phyloP scores from a whole-genome alignment of 345 rosid species.

The Euphorbia tirucalli region DNA sequence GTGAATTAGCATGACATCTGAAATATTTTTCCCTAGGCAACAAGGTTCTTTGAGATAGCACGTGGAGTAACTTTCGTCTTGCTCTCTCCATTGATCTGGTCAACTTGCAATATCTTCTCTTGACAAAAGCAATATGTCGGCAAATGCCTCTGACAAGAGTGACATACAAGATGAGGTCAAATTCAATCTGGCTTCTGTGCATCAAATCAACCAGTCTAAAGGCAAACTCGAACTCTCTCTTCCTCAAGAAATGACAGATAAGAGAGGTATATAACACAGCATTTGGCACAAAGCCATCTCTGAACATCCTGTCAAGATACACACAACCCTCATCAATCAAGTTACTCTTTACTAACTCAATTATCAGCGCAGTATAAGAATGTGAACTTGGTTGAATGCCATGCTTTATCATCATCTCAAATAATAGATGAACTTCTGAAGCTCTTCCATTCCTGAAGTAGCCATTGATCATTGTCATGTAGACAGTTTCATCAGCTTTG shows the following conservation, averaged over 20 bases:
- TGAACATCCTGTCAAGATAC: conserved; percentile 60
- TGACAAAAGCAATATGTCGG: conserved; percentile 22
- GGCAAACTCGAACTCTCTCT: conserved; percentile 52
- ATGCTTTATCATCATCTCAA: conserved; percentile 52
- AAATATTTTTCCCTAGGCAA: conserved; percentile 24
- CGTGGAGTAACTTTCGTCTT: conserved; percentile 40
- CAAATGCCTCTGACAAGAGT: conserved; percentile 50
- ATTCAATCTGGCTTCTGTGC: conserved; percentile 41
- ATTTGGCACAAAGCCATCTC: conserved; percentile 58
- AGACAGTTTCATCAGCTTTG: conserved; percentile 63
- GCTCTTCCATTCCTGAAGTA: conserved; percentile 46
- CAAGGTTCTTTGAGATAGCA: conserved; percentile 37
- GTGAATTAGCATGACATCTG: conserved; percentile 25
- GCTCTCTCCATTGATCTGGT: conserved; percentile 33
- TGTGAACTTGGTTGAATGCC: conserved; percentile 45
- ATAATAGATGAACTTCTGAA: conserved; percentile 46
- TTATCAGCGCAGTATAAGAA: conserved; percentile 57
- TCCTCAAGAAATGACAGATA: conserved; percentile 44
- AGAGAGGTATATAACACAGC: conserved; percentile 54
- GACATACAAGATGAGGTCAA: conserved; percentile 38
- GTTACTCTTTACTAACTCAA: conserved; percentile 55
- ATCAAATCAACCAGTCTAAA: conserved; percentile 52
- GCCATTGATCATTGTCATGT: conserved; percentile 69
- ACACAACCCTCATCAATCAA: conserved; percentile 53
- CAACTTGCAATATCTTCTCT: conserved; percentile 28